A percentile compares a stretch with the other conserved stretches of the same genome.
Conservation (phyloP, 495 filamentous ascomycete genomes). For the Staphylotrichum longicolle region DNA sequence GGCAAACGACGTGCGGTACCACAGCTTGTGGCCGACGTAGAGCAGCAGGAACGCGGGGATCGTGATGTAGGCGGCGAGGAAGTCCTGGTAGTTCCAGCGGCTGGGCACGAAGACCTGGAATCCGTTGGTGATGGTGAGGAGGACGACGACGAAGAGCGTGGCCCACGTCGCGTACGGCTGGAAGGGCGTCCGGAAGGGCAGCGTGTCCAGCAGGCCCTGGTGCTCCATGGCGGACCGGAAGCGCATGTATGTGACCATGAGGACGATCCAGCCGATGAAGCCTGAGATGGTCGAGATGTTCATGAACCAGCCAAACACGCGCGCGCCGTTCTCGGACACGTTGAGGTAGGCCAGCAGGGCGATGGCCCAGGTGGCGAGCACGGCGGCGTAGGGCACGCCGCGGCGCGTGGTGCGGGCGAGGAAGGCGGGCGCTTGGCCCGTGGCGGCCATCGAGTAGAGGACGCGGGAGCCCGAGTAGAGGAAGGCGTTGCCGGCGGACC, state of each 20-base stretch:
- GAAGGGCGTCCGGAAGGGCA: conserved; percentile 41
- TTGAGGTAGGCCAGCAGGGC: conserved; percentile 64
- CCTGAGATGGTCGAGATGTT: conserved; percentile 51
- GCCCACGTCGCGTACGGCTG: conserved; percentile 46
- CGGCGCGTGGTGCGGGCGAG: conserved; percentile 52
- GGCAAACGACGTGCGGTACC: conserved; percentile 32
- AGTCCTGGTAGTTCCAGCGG: conserved; percentile 38
- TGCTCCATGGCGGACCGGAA: conserved; percentile 46
- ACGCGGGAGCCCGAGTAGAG: conserved; percentile 80
- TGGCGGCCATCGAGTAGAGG: conserved; percentile 63
- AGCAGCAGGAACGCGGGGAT: conserved; percentile 44
- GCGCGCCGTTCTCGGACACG: conserved; percentile 50
- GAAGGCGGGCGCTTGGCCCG: conserved; percentile 61
- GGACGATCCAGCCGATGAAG: conserved; percentile 51
- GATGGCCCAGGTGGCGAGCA: conserved; percentile 53
- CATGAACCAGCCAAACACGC: conserved; percentile 61
- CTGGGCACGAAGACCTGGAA: conserved; percentile 45
- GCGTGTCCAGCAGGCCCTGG: conserved; percentile 37
- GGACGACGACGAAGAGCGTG: conserved; percentile 36
- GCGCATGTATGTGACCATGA: conserved; percentile 48
- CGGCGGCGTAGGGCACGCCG: conserved; percentile 63
- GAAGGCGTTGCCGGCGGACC: conserved; percentile 69
- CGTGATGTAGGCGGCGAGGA: conserved; percentile 50
- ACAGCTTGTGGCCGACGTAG: conserved; percentile 44
- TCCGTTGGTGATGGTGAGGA: conserved; percentile 50